Evolutionary conservation across 108 stramenopile genomes (phyloP).

Genomic region (Conticribra guillardii): DNA sequence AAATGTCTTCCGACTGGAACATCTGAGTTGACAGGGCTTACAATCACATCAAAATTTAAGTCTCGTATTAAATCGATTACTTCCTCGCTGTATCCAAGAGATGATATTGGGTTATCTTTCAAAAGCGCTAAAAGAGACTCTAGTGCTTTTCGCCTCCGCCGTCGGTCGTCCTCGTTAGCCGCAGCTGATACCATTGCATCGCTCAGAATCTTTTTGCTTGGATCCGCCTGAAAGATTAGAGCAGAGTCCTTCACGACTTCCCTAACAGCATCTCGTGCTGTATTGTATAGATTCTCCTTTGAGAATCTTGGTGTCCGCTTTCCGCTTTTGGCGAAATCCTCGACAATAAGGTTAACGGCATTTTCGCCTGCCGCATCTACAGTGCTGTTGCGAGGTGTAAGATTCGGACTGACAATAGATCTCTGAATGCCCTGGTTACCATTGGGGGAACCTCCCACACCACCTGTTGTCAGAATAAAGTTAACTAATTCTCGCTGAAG

Average conservation of each 20-base stretch:
- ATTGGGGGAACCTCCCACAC: background rate
- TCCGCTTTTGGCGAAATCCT: conserved; percentile 6
- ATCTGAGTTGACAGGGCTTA: conserved; percentile 17
- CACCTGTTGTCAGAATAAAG: conserved; percentile 24
- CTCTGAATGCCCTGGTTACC: too few relatives aligned
- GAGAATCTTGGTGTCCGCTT: conserved; percentile 13
- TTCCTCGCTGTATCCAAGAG: conserved; percentile 32
- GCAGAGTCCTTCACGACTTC: conserved; percentile 21
- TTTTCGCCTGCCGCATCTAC: too few relatives aligned
- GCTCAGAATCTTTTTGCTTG: conserved; percentile 15
- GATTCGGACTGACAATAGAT: too few relatives aligned
- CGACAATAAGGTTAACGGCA: too few relatives aligned
- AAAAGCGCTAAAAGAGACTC: conserved; percentile 20
- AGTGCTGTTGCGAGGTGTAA: conserved; percentile 7
- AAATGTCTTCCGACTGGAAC: conserved; percentile 19
- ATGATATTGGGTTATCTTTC: conserved; percentile 23
- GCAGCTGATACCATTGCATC: conserved; percentile 31
- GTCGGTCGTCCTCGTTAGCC: conserved; percentile 5
- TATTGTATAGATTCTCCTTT: conserved; percentile 14
- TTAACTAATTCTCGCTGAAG: conserved; percentile 34
- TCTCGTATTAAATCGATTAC: conserved; percentile 26
- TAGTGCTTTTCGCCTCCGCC: conserved; percentile 11
- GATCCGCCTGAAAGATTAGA: conserved; percentile 14
- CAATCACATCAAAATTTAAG: conserved; percentile 6
- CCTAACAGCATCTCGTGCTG: conserved; percentile 32